Percentiles rank a stretch among this genome's conserved stretches.
Conservation (phyloP, 441 rosid genomes). For the Populus trichocarpa region DNA sequence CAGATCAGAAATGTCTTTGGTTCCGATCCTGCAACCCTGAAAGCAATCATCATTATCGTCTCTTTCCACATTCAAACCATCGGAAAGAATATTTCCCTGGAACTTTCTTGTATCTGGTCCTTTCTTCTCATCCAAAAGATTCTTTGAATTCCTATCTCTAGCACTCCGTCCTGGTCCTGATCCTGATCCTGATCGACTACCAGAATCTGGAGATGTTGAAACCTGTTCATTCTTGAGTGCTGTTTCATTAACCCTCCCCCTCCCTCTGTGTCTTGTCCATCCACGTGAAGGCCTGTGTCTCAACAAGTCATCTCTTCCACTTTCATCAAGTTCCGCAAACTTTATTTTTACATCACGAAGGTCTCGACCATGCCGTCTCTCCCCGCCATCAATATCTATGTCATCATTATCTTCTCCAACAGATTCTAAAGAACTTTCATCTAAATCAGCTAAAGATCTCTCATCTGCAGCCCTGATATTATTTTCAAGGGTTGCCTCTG, state of each 20-base stretch:
- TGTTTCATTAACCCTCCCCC: constrained; percentile 65
- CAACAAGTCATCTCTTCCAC: constrained; percentile 69
- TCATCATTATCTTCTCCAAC: constrained; percentile 44
- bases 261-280: constrained; percentile 62
- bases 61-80: constrained; percentile 48
- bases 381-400: constrained; percentile 49
- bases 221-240: constrained; percentile 53
- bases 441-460: constrained; percentile 39
- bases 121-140: constrained; percentile 49
- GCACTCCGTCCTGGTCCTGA: constrained; percentile 31
- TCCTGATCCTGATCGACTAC: constrained; percentile 40
- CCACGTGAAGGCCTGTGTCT: constrained; percentile 63
- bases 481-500: constrained; percentile 50
- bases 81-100: constrained; percentile 40
- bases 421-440: constrained; percentile 44
- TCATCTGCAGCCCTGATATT: constrained; percentile 37
- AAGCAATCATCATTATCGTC: constrained; percentile 76
- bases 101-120: constrained; percentile 47
- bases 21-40: constrained; percentile 79
- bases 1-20: constrained; percentile 66
- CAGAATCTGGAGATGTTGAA: constrained; percentile 65
- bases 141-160: constrained; percentile 52
- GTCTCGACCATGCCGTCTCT: constrained; percentile 43
- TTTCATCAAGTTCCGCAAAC: constrained; percentile 61
- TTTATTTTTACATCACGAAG: constrained; percentile 48